Percentiles rank a stretch among this genome's conserved stretches.
Evolutionary conservation across 768 basidiomycete genomes (phyloP).

Genomic region (Boletus rubropictus): DNA sequence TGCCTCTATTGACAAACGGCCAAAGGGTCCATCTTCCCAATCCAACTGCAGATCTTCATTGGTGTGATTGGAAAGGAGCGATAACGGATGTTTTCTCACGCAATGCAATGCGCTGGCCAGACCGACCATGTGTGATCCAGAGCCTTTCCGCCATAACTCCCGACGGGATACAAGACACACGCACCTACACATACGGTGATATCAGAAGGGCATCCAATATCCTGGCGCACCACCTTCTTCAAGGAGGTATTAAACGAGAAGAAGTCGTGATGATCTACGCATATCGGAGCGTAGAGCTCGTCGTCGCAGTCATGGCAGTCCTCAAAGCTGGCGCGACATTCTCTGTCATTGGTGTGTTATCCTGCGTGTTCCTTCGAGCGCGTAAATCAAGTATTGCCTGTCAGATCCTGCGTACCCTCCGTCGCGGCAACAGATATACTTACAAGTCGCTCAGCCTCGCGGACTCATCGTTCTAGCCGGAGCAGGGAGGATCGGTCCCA

Average conservation of each 20-base stretch:
- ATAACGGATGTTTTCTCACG: conserved; percentile 92
- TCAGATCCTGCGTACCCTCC: conserved; percentile 96
- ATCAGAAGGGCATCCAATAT: conserved; percentile 85
- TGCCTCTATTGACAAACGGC: conserved; percentile 68
- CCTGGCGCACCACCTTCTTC: conserved; percentile 83
- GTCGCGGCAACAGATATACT: conserved; percentile 86
- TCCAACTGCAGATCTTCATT: conserved; percentile 83
- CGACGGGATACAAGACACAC: conserved; percentile 43
- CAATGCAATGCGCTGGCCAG: conserved; percentile 77
- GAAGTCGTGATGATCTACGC: conserved; percentile 99
- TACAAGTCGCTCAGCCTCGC: conserved; percentile 87
- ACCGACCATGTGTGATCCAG: conserved; percentile 87
- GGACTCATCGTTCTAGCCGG: conserved; percentile 87
- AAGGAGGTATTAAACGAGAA: conserved; percentile 80
- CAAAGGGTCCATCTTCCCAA: conserved; percentile 73
- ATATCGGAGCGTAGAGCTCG: conserved; percentile 90
- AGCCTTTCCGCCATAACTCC: conserved; percentile 41
- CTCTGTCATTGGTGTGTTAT: conserved; percentile 82
- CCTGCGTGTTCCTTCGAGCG: neutral
- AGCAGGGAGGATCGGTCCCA: conserved; percentile 73
- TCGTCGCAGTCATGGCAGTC: conserved; percentile 94
- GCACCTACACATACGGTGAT: conserved; percentile 68
- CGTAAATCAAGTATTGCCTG: neutral
- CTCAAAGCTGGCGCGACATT: conserved; percentile 95
- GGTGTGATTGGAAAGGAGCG: conserved; percentile 97